Evolutionary conservation across 2,329 filamentous ascomycete genomes (phyloP), one percentile per base, ranked within the genome.

Genomic region (Ophiocordyceps unilateralis): DNA sequence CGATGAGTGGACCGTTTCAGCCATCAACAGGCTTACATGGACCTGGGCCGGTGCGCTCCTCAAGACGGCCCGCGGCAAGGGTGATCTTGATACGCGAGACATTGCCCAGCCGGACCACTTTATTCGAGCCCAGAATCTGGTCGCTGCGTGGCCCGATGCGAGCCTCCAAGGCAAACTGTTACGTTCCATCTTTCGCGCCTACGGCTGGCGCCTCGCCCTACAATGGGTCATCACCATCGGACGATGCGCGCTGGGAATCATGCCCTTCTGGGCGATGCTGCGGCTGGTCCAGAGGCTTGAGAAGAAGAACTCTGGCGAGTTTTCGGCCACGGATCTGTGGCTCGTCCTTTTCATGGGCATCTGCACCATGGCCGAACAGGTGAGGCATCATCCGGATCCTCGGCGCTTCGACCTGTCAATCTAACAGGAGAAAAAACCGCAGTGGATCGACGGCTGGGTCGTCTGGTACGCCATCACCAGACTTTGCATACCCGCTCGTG

Each of bases 191-290:
- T 50, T 79, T 5, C 56, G 67, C 37, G 70, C 72, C 1, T 79
- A 85, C 54, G 70, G 70, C 46, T 57, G 57, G 21, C 56, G 64
- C 1, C 65, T 88, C 34, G 50, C 66, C 1, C 44, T 73, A 9
- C 82, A 87, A 58, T 78, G 73, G 63, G 39, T 60, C 2, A 54
- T 83, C 8, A 76, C 74, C 12, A 46, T 75, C 1, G 47, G 68
- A 7, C 65, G 68, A 19, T 71, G 73, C 9, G 50, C 79, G 24
- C 51, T 81, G n/a, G 76, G 75, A 44, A 78, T 87, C 45, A 70
- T 74, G 0, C 83, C 83, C 0, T 83, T 85, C 52, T 74, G 79
- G 56, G 72, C 78, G 23, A 74, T 84, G 48, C 67, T 79, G 45
- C 70, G 73, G 40, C 70, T 89, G 12, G 68, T 89, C 19, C 67